Conservation (phyloP, 352 stramenopile genomes). For the Phytophthora litchii region DNA sequence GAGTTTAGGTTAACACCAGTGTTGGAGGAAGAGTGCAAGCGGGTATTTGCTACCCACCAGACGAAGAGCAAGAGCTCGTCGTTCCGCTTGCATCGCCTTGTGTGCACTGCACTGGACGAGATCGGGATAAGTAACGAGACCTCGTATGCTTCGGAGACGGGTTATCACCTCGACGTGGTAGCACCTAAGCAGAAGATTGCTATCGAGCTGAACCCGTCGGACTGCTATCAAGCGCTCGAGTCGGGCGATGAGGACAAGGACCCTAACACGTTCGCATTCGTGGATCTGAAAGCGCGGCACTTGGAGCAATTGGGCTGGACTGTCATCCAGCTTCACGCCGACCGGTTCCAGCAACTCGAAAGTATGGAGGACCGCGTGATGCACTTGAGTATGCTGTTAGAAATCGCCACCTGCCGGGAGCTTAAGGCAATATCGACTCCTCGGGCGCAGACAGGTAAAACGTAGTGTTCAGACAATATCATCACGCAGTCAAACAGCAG, state of each 20-base stretch:
- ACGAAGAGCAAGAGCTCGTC: slow-evolving; percentile 58
- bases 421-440: slow-evolving; percentile 9
- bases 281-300: slow-evolving; percentile 72
- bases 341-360: slow-evolving; percentile 58
- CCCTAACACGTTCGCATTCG: slow-evolving; percentile 53
- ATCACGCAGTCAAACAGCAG: not conserved
- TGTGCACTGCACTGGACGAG: slow-evolving; percentile 58
- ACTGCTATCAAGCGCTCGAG: slow-evolving; percentile 56
- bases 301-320: slow-evolving; percentile 69
- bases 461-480: slow-evolving; percentile 5
- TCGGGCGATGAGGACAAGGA: slow-evolving; percentile 39
- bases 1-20: slow-evolving; percentile 42
- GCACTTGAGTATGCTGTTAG: slow-evolving; percentile 72
- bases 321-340: slow-evolving; percentile 64
- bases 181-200: slow-evolving; percentile 56
- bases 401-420: slow-evolving; percentile 56
- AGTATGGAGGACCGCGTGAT: slow-evolving; percentile 55
- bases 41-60: slow-evolving; percentile 52
- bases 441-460: slow-evolving; percentile 9
- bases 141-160: slow-evolving; percentile 34
- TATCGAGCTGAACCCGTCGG: slow-evolving; percentile 66
- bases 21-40: slow-evolving; percentile 44
- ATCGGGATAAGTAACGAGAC: slow-evolving; percentile 53
- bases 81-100: slow-evolving; percentile 63
- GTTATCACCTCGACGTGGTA: slow-evolving; percentile 68